Evolutionary conservation across 169 alveolate species (phyloP).

Genomic region (Eimeria maxima): DNA sequence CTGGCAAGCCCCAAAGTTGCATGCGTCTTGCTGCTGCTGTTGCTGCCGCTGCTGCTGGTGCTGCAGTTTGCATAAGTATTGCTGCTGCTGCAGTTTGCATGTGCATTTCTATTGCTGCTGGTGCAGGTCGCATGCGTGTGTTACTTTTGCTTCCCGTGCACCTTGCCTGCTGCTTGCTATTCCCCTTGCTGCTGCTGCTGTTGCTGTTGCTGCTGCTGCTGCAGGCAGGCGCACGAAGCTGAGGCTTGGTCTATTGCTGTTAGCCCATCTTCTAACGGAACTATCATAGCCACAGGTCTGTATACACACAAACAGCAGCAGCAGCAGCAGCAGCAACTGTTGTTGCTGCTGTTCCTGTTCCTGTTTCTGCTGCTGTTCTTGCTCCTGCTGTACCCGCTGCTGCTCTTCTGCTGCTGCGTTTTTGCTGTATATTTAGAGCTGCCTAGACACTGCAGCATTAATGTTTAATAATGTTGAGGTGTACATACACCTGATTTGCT

Average conservation of each 20-base stretch:
- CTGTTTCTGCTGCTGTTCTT: background rate
- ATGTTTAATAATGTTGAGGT: background rate
- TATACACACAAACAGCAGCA: too few species aligned
- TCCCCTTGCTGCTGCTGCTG: background rate
- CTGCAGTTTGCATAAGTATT: background rate
- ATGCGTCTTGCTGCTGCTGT: too few species aligned
- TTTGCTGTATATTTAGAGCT: background rate
- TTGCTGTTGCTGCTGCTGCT: too few species aligned
- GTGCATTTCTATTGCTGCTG: background rate
- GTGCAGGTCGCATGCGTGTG: background rate
- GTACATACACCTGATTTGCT: background rate
- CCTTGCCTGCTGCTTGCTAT: background rate
- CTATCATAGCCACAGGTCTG: constrained; percentile 81
- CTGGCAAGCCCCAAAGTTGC: background rate
- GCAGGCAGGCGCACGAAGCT: constrained; percentile 51
- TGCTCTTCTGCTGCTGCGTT: too few species aligned
- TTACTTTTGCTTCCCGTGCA: background rate
- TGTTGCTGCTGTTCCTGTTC: background rate
- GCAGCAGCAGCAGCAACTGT: background rate
- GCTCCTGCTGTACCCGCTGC: background rate
- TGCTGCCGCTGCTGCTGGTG: background rate
- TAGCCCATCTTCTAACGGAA: constrained; percentile 57
- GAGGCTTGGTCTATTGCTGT: constrained; percentile 82
- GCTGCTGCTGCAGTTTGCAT: background rate
- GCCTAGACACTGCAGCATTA: background rate